These are phyloP conservation scores for Cryptococcus neoformans DNA, from an alignment of 1,284 basidiomycete genomes.

Conservation along the genomic window DNA sequence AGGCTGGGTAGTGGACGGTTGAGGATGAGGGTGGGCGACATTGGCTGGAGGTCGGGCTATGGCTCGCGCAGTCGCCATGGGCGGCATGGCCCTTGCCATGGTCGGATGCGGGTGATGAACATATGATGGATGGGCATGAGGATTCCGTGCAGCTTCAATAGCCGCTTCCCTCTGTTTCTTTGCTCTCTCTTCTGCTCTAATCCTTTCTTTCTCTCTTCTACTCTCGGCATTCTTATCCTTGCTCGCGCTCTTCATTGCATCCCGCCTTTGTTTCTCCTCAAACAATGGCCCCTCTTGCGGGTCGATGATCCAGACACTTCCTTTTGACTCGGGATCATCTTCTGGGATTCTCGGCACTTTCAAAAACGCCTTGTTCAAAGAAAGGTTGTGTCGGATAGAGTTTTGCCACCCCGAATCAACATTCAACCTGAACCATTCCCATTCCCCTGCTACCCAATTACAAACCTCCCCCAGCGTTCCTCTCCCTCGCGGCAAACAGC, in stretches of 20 bases:
- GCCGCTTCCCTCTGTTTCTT: constrained; percentile 33
- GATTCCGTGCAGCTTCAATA: constrained; percentile 17
- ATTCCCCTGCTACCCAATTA: constrained; percentile 81
- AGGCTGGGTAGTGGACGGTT: constrained; percentile 8
- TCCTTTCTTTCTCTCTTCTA: constrained; percentile 36
- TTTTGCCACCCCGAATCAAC: constrained; percentile 86
- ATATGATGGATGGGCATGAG: constrained; percentile 7
- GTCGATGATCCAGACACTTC: constrained; percentile 84
- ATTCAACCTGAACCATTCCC: constrained; percentile 83
- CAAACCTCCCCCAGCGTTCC: constrained; percentile 90
- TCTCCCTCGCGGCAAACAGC: constrained; percentile 58
- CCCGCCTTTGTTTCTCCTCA: constrained; percentile 45
- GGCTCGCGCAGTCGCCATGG: background rate
- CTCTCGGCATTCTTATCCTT: constrained; percentile 47
- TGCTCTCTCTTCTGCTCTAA: constrained; percentile 34
- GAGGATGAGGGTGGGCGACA: background rate
- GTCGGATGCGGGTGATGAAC: background rate
- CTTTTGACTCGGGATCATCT: constrained; percentile 76
- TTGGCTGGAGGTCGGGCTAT: background rate
- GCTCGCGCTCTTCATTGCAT: constrained; percentile 41
- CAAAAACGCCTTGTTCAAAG: constrained; percentile 80
- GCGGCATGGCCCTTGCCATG: background rate
- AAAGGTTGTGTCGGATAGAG: constrained; percentile 87
- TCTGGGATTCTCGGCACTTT: constrained; percentile 76
- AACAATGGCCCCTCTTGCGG: constrained; percentile 55